Conservation (phyloP, 306 rosid genomes). For the Cucurbita argyrosperma region DNA sequence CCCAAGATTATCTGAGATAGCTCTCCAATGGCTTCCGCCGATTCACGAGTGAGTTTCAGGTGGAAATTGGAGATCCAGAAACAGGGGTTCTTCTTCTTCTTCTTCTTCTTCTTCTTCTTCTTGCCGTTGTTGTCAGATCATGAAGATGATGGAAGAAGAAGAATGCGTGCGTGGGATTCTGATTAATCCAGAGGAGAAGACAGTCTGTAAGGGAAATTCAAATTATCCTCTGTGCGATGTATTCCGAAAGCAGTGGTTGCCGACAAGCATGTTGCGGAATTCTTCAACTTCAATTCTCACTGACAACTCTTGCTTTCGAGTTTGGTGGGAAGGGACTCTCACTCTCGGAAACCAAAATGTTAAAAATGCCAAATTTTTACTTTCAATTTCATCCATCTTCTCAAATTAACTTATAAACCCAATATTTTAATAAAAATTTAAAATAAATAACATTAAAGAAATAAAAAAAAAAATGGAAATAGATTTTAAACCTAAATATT, state of each 20-base stretch:
- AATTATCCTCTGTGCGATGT: not conserved
- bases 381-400: too few relatives aligned
- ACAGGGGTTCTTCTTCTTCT: not conserved
- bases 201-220: not conserved
- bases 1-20: not conserved
- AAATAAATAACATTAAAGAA: too few relatives aligned
- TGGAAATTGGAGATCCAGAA: conserved; percentile 8
- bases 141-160: not conserved
- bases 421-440: too few relatives aligned
- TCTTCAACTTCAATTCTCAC: conserved; percentile 33
- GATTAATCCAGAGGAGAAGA: not conserved
- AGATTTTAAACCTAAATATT: too few relatives aligned
- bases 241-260: conserved; percentile 26
- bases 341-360: too few relatives aligned
- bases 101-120: too few relatives aligned
- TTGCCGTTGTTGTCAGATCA: too few relatives aligned
- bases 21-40: not conserved
- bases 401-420: too few relatives aligned
- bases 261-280: conserved; percentile 46
- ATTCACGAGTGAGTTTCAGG: conserved; percentile 19
- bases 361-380: too few relatives aligned
- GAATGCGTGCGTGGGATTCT: too few relatives aligned
- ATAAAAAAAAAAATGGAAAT: too few relatives aligned
- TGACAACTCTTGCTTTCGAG: conserved; percentile 21
- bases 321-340: conserved; percentile 34